Evolutionary conservation across 2,329 filamentous ascomycete species (phyloP).

Genomic region (Fusarium gaditjirri): DNA sequence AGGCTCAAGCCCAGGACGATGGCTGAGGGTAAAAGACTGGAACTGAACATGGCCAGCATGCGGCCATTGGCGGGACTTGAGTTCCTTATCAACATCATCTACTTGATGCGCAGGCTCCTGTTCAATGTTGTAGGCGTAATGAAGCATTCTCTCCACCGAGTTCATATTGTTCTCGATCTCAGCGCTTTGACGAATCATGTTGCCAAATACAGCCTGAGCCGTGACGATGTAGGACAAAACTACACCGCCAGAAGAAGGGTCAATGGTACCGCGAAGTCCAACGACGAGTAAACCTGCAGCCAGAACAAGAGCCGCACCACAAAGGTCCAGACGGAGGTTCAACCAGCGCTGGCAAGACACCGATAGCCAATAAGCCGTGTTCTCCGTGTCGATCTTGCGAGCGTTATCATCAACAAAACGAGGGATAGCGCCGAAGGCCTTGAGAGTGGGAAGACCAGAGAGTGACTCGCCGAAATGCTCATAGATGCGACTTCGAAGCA

Average conservation of each 20-base stretch:
- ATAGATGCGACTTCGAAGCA: slow-evolving; percentile 28
- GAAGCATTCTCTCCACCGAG: slow-evolving; percentile 90
- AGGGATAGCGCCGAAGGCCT: slow-evolving; percentile 18
- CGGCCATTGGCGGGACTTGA: not conserved
- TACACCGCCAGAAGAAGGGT: slow-evolving; percentile 20
- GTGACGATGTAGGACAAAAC: slow-evolving; percentile 49
- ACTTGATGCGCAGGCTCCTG: slow-evolving; percentile 8
- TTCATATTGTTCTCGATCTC: slow-evolving; percentile 90
- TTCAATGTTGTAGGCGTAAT: slow-evolving; percentile 74
- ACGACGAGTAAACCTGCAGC: slow-evolving; percentile 12
- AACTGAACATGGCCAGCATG: slow-evolving; percentile 15
- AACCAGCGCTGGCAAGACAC: slow-evolving; percentile 20
- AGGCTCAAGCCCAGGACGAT: slow-evolving; percentile 15
- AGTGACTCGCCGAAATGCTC: slow-evolving; percentile 26
- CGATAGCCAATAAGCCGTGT: slow-evolving; percentile 23
- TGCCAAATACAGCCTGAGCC: slow-evolving; percentile 62
- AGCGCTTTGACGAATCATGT: slow-evolving; percentile 68
- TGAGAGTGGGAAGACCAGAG: slow-evolving; percentile 15
- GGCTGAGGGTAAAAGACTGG: slow-evolving; percentile 14
- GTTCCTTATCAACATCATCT: not conserved
- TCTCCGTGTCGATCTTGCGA: slow-evolving; percentile 17
- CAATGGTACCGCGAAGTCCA: slow-evolving; percentile 21
- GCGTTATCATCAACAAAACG: slow-evolving; percentile 19
- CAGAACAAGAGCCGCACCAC: not conserved
- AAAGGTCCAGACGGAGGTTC: slow-evolving; percentile 17